Evolutionary conservation across 768 basidiomycete genomes (phyloP).

Genomic region (Hygrophorus pudorinus): DNA sequence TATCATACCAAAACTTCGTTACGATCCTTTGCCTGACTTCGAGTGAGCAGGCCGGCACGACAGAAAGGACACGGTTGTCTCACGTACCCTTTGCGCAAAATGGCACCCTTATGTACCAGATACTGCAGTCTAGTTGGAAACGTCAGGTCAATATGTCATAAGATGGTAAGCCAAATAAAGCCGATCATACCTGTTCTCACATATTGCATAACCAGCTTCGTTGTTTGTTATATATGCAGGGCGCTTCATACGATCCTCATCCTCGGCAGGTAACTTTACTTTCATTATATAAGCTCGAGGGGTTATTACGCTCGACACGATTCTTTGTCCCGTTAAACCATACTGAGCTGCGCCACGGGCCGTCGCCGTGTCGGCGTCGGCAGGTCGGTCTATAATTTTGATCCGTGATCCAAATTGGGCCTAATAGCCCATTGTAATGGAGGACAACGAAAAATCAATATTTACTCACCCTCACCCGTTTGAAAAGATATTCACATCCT

Average conservation of each 20-base stretch:
- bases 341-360: constrained; percentile 83
- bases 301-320: constrained; percentile 76
- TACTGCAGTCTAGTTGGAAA: constrained; percentile 63
- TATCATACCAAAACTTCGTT: constrained; percentile 71
- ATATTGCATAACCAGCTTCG: constrained; percentile 66
- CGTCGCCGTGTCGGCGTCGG: constrained; percentile 84
- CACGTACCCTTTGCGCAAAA: constrained; percentile 72
- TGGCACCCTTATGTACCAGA: constrained; percentile 79
- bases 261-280: constrained; percentile 83
- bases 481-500: constrained; percentile 76
- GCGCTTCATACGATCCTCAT: constrained; percentile 75
- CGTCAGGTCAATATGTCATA: constrained; percentile 15
- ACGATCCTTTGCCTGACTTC: constrained; percentile 60
- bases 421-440: constrained; percentile 23
- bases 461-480: constrained; percentile 56
- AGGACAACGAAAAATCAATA: constrained; percentile 5
- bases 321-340: constrained; percentile 62
- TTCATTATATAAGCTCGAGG: constrained; percentile 85
- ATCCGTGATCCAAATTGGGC: constrained; percentile 59
- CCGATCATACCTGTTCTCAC: constrained; percentile 64
- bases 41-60: constrained; percentile 12
- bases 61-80: constrained; percentile 6
- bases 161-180: constrained; percentile 12
- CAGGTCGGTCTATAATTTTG: constrained; percentile 69
- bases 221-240: constrained; percentile 78